Base-by-base conservation (phyloP, 1,284 basidiomycete species). In the Tylopilus sp. region DNA sequence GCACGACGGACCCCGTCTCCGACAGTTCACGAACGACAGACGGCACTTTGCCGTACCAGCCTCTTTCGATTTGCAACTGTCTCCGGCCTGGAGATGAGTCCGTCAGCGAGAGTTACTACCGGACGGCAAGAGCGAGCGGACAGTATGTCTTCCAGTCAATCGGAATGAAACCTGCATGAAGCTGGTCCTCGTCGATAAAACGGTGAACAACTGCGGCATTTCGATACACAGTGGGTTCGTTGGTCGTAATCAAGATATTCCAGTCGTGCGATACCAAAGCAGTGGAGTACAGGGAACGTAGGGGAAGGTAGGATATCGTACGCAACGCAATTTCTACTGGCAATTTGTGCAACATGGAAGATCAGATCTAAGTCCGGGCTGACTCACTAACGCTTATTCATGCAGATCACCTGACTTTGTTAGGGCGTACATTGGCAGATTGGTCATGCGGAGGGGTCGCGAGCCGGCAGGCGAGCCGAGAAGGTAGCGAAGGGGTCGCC, bases 111-210 rank as follows among this genome's bases (percentile, higher is more conserved):
- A 52, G 62, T 58, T 57, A 49, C 55, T 56, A 52, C 13, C 41
- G 24, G n/a, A 53, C 56, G 53, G 36, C 47, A 53, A 60, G 59
- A 65, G 47, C n/a, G n/a, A 38, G 81, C 87, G 72, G 73, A 92
- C 91, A 92, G 53, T 90, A 83, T 29, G 81, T 78, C 68, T 85
- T 87, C 91, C 91, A 92, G 62, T 75, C 74, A 0, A 63, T 63
- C 4, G 51, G 53, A 49, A 44, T 41, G 1, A 64, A 83, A 76
- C 18, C 79, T 76, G 38, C 71, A 60, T 47, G 83, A 66, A 67
- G 79, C 75, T 61, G 78, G 72, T 39, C 74, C 67, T 44, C 78
- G 72, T 75, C 67, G 24, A 83, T 77, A 70, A 86, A 87, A 32
- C 76, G 78, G 66, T 90, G 87, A 12, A 84, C 69, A 53, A 83